Base-by-base conservation (phyloP, 176 grass and related monocot species). In the Raddia guianensis region DNA sequence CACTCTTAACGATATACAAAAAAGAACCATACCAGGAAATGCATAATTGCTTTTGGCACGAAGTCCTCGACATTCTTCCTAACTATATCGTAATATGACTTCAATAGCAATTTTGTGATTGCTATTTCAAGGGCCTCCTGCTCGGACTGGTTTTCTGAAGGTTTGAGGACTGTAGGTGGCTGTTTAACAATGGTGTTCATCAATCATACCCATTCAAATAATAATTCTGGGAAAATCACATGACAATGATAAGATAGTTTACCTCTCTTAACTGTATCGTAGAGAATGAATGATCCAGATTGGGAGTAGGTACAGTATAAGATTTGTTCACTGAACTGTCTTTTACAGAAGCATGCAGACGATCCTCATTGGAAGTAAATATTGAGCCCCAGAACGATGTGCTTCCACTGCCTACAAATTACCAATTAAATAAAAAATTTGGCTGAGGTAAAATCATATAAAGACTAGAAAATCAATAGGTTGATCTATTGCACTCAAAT, bases 1-100 rank as follows among this genome's bases (percentile, higher is more conserved):
- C 19, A 63, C 44, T 49, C 74, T 62, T 16, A 34, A 15, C 51
- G 75, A 58, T 52, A 47, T 72, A 55, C 9, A 37, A 18, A 69
- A 62, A 77, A 37, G 9, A 72, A 83, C 9, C 69, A 32, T 66
- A 99, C 96, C 86, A 99, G 84, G 71, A 99, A 99, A 83, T 99
- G 96, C 96, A 95, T 99, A 60, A 99, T 95, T 66, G 96, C 88
- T 87, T 99, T 99, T 70, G 96, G 96, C 27, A 99, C 85, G 4
- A 91, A 87, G 71, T 95, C 96, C 87, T 99, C 96, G 8, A 99
- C 77, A 90, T 90, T 99, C 86, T 99, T 99, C 75, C 92, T 91
- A 16, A 95, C 96, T 73, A 99, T 99, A 87, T 99, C 90, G 86
- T 95, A 99, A 82, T 99, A 99, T 51, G 96, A 99, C 82, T 95